These are phyloP conservation scores for Pichia sp. DNA, from an alignment of 1,139 yeast genomes.

Conservation along the genomic window DNA sequence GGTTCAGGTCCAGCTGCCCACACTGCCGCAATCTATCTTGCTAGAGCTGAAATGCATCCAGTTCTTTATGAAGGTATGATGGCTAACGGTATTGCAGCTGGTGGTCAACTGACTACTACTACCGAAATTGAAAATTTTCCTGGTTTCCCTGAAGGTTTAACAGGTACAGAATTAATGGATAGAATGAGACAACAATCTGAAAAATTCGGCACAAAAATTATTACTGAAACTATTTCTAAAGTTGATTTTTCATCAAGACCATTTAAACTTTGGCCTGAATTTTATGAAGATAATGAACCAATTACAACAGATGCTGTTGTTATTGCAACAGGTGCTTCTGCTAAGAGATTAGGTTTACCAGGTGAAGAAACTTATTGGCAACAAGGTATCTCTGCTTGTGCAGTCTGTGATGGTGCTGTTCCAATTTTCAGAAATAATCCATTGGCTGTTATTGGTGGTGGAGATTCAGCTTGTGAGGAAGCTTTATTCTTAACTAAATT, in stretches of 20 bases:
- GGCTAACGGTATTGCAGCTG: constrained; percentile 98
- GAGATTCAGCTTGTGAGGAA: constrained; percentile 99
- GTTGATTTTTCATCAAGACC: constrained; percentile 83
- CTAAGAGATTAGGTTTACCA: constrained; percentile 86
- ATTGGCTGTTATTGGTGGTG: constrained; percentile 95
- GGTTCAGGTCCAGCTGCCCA: constrained; percentile 99
- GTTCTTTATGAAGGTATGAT: constrained; percentile 91
- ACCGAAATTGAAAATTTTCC: constrained; percentile 98
- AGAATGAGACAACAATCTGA: constrained; percentile 83
- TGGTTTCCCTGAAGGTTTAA: constrained; percentile 93
- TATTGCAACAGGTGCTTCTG: constrained; percentile 96
- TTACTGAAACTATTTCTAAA: constrained; percentile 90
- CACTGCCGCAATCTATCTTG: constrained; percentile 94
- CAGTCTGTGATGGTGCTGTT: constrained; percentile 98
- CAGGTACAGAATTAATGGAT: constrained; percentile 86
- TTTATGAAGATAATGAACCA: constrained; percentile 83
- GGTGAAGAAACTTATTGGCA: constrained; percentile 99
- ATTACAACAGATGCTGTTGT: constrained; percentile 88
- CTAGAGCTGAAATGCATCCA: constrained; percentile 95
- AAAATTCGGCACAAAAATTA: constrained; percentile 85
- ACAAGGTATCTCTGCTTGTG: constrained; percentile 97
- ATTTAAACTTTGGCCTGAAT: constrained; percentile 95
- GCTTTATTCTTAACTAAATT: constrained; percentile 93
- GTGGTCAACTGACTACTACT: constrained; percentile 97
- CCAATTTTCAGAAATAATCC: constrained; percentile 98